Conservation (phyloP, 345 rosid genomes). For the Stellera chamaejasme region DNA sequence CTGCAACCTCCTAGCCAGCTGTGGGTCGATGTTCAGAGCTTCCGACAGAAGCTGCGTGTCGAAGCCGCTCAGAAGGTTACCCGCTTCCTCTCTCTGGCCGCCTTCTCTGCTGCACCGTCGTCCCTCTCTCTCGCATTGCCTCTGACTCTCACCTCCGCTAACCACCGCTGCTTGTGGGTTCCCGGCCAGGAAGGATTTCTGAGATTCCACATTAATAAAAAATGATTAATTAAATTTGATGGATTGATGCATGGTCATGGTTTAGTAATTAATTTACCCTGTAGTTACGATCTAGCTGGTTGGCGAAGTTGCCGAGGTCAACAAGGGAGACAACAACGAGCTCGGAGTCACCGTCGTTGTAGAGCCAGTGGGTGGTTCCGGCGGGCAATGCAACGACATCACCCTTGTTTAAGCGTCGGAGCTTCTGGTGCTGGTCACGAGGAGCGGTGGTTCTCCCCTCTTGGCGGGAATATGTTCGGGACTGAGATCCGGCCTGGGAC, state of each 20-base stretch:
- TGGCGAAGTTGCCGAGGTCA: slow-evolving; percentile 24
- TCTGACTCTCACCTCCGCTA: slow-evolving; percentile 1
- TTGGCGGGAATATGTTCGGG: background rate
- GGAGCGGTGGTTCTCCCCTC: too few species aligned
- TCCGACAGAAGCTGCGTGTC: slow-evolving; percentile 26
- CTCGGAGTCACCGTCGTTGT: slow-evolving; percentile 27
- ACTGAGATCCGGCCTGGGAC: background rate
- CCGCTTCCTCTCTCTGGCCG: slow-evolving; percentile 8
- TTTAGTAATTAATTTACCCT: slow-evolving; percentile 18
- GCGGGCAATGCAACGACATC: slow-evolving; percentile 36
- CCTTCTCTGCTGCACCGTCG: slow-evolving; percentile 5
- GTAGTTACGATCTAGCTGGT: slow-evolving; percentile 39
- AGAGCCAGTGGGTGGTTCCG: slow-evolving; percentile 38
- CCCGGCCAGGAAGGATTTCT: slow-evolving; percentile 48
- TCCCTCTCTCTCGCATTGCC: background rate
- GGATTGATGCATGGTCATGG: background rate
- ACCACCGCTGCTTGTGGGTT: slow-evolving; percentile 26
- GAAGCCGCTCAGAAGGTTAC: slow-evolving; percentile 43
- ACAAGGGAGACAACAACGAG: slow-evolving; percentile 27
- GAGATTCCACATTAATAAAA: background rate
- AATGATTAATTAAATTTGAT: background rate
- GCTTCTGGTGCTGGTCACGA: slow-evolving; percentile 28
- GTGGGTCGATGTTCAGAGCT: slow-evolving; percentile 31
- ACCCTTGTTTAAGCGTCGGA: slow-evolving; percentile 23
- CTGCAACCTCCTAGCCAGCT: slow-evolving; percentile 39